Conservation (phyloP, 805 yeast species). For the Kodamaea fukazawae region DNA sequence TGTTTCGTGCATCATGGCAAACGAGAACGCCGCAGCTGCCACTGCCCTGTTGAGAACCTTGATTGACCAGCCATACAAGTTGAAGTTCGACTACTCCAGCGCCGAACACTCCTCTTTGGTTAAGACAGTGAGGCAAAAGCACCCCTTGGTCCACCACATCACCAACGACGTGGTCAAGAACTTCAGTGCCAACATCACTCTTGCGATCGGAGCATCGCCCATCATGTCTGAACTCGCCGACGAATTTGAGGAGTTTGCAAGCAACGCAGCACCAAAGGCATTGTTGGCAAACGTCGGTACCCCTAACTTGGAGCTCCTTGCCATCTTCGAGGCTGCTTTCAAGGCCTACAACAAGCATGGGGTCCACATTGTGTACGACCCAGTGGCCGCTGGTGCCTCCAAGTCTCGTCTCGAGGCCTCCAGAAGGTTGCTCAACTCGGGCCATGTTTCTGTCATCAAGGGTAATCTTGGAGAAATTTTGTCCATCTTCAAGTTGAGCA, state of each 20-base stretch:
- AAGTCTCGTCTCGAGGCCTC: constrained; percentile 50
- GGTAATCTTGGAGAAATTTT: constrained; percentile 85
- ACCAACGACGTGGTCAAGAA: constrained; percentile 88
- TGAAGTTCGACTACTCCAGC: neutral
- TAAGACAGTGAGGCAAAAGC: constrained; percentile 19
- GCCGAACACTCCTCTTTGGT: constrained; percentile 3
- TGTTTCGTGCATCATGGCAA: constrained; percentile 82
- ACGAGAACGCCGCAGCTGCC: constrained; percentile 49
- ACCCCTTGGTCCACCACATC: constrained; percentile 80
- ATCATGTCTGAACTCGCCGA: constrained; percentile 74
- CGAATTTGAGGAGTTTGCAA: constrained; percentile 68
- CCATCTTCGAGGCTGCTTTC: constrained; percentile 50
- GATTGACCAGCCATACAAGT: constrained; percentile 22
- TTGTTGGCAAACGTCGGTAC: constrained; percentile 78
- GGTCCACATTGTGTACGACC: constrained; percentile 76
- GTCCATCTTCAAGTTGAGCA: constrained; percentile 47
- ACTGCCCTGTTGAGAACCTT: constrained; percentile 38
- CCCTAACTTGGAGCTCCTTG: constrained; percentile 44
- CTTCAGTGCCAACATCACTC: constrained; percentile 80
- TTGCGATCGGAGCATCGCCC: constrained; percentile 85
- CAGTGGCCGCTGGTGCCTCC: constrained; percentile 92
- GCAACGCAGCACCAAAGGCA: constrained; percentile 46
- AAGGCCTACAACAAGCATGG: constrained; percentile 53
- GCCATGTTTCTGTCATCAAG: constrained; percentile 66
- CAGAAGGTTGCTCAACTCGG: constrained; percentile 49